Evolutionary conservation across 768 basidiomycete species (phyloP).

Genomic region (Amyloporia xantha): DNA sequence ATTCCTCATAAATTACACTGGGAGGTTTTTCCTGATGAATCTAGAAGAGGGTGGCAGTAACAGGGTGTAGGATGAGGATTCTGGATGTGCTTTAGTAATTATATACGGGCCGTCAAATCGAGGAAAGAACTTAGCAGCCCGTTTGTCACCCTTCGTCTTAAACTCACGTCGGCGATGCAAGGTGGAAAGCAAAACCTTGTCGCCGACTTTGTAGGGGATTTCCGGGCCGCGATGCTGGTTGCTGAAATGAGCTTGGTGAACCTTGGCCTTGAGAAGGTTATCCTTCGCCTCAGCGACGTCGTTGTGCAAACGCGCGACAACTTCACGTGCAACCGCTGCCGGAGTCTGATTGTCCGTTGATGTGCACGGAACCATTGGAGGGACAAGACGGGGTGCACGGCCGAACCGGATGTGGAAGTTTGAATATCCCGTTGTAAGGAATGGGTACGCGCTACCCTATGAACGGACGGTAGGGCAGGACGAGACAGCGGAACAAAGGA

Average conservation of each 20-base stretch:
- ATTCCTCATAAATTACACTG: too few species aligned
- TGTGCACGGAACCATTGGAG: slow-evolving; percentile 12
- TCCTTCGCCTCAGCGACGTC: slow-evolving; percentile 28
- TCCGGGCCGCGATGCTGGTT: slow-evolving; percentile 22
- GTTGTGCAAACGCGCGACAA: too few species aligned
- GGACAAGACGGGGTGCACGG: slow-evolving; percentile 13
- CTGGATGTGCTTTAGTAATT: slow-evolving; percentile 12
- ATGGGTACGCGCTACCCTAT: too few species aligned
- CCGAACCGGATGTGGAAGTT: slow-evolving; percentile 16
- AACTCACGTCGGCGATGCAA: slow-evolving; percentile 22
- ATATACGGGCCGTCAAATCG: slow-evolving; percentile 24
- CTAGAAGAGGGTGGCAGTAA: slow-evolving; percentile 14
- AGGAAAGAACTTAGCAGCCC: slow-evolving; percentile 38
- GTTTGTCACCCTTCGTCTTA: slow-evolving; percentile 16
- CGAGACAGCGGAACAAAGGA: too few species aligned
- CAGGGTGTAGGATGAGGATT: slow-evolving; percentile 18
- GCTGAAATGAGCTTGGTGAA: slow-evolving; percentile 20
- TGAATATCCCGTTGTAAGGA: too few species aligned
- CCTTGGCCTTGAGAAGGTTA: slow-evolving; percentile 25
- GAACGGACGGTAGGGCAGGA: too few species aligned
- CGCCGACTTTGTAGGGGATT: slow-evolving; percentile 21
- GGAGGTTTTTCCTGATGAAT: too few species aligned
- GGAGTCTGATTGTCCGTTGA: slow-evolving; percentile 6
- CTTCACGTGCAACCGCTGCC: neutral
- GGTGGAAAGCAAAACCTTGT: slow-evolving; percentile 32